Percentiles rank a stretch among this genome's conserved stretches.
Conservation (phyloP, 352 stramenopile species). For the Globisporangium paddicum region DNA sequence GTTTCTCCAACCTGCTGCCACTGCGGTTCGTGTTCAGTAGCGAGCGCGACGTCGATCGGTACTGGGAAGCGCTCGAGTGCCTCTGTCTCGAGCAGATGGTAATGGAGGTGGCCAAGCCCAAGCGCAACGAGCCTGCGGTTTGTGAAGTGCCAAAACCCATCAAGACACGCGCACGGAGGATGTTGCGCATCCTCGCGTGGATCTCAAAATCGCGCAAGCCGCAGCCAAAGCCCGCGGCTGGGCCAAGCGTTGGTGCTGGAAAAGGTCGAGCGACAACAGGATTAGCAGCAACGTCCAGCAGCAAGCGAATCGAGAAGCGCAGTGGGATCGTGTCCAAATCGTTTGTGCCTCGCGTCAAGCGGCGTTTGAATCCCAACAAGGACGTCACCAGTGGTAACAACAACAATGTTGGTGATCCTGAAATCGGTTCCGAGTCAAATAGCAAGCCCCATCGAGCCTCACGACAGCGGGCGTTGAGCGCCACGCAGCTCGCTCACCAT, state of each 20-base stretch:
- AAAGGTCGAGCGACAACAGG: conserved; percentile 6
- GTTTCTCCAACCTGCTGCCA: conserved; percentile 51
- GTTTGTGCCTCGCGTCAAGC: conserved; percentile 28
- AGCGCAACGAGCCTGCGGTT: conserved; percentile 46
- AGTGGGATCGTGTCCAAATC: conserved; percentile 65
- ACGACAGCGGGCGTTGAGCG: neutral
- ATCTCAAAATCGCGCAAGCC: conserved; percentile 64
- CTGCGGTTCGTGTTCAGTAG: conserved; percentile 47
- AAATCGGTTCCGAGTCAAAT: conserved; percentile 11
- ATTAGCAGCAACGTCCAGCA: neutral
- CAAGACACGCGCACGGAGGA: conserved; percentile 55
- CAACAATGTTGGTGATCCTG: neutral
- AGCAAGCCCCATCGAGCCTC: conserved; percentile 9
- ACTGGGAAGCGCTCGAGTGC: conserved; percentile 79
- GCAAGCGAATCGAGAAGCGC: conserved; percentile 19
- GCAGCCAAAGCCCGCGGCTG: conserved; percentile 9
- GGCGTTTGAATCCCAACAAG: conserved; percentile 16
- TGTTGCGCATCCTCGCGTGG: conserved; percentile 68
- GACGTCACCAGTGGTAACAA: neutral
- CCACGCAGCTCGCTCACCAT: neutral
- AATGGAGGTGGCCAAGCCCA: conserved; percentile 62
- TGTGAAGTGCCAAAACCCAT: conserved; percentile 56
- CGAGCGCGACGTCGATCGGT: conserved; percentile 41
- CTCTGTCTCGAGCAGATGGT: conserved; percentile 77
- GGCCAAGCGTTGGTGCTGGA: neutral